Conservation (phyloP, 1,284 basidiomycete species). For the Porodaedalea pini region DNA sequence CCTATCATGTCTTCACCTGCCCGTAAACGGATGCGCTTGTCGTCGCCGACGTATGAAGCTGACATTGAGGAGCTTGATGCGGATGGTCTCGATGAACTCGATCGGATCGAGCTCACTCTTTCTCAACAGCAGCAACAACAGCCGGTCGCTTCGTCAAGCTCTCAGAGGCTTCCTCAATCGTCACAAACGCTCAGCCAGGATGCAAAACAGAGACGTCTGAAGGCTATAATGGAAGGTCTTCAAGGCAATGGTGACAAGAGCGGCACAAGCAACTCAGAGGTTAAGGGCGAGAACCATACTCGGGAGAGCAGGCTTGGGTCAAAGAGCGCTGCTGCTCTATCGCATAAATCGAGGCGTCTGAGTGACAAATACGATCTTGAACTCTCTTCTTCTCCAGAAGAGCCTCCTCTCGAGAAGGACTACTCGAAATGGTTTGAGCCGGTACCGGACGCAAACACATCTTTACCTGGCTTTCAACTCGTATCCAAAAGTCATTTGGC, state of each 20-base stretch:
- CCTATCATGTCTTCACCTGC: constrained; percentile 37
- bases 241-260: background rate
- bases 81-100: constrained; percentile 53
- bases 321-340: background rate
- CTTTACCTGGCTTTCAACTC: constrained; percentile 12
- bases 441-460: background rate
- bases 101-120: constrained; percentile 46
- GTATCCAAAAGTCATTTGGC: constrained; percentile 11
- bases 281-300: background rate
- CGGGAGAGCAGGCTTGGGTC: background rate
- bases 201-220: constrained; percentile 11
- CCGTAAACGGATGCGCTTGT: constrained; percentile 57
- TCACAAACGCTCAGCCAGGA: constrained; percentile 6
- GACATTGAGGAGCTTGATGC: constrained; percentile 51
- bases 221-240: constrained; percentile 11
- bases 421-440: constrained; percentile 58
- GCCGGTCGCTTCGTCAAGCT: background rate
- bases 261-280: background rate
- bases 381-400: constrained; percentile 42
- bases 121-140: constrained; percentile 35
- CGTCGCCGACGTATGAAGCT: constrained; percentile 66
- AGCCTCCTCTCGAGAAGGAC: constrained; percentile 39
- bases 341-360: background rate
- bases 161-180: constrained; percentile 8
- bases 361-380: constrained; percentile 19